phyloP scores from a whole-genome alignment of 257 asterid genomes.

The Echium plantagineum region DNA sequence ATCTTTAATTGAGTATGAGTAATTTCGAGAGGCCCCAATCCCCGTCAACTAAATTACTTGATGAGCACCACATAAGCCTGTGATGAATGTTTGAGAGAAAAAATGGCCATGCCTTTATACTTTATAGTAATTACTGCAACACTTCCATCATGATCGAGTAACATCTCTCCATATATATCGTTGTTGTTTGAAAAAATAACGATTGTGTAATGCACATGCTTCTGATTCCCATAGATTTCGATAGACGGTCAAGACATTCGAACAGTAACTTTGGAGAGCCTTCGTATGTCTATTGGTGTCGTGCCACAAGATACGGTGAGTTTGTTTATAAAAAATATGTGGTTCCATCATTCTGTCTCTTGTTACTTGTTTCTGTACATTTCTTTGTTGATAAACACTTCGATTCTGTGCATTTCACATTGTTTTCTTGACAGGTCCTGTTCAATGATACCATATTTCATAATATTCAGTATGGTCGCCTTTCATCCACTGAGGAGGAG shows the following conservation, averaged over 20 bases:
- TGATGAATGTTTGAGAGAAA: too few species aligned
- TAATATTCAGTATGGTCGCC: constrained; percentile 87
- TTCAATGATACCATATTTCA: constrained; percentile 95
- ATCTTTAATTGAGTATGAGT: too few species aligned
- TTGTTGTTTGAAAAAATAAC: not conserved
- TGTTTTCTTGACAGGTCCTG: constrained; percentile 54
- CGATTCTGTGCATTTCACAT: constrained; percentile 4
- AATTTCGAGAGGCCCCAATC: too few species aligned
- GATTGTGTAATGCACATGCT: not conserved
- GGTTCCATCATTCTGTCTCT: not conserved
- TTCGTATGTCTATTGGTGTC: constrained; percentile 81
- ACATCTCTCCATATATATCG: not conserved
- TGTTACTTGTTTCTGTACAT: not conserved
- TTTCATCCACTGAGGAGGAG: constrained; percentile 88
- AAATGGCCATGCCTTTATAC: too few species aligned
- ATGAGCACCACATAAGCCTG: too few species aligned
- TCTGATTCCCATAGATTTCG: constrained; percentile 44
- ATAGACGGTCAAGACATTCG: constrained; percentile 91
- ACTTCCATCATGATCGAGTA: too few species aligned
- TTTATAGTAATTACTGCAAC: too few species aligned
- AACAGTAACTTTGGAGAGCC: constrained; percentile 78
- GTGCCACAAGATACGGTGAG: constrained; percentile 99
- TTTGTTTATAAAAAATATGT: constrained; percentile 7
- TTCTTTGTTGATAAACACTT: not conserved
- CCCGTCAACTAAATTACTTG: too few species aligned